Conservation (phyloP, 306 rosid genomes). For the Alnus glutinosa region DNA sequence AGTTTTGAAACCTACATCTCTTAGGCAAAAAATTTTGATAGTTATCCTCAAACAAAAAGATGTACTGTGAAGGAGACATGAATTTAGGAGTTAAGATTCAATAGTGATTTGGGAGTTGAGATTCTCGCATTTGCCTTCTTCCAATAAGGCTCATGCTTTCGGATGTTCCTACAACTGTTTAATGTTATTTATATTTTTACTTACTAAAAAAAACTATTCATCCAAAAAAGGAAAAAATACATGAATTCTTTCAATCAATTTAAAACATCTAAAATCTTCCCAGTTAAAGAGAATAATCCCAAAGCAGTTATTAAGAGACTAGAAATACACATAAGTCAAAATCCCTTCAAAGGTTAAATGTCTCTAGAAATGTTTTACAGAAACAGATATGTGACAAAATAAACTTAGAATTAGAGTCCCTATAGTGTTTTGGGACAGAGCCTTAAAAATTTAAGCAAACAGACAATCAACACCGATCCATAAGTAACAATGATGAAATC, state of each 20-base stretch:
- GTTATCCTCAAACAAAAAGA: not conserved
- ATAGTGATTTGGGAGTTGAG: no score
- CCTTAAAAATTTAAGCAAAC: not conserved
- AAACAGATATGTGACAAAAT: not conserved
- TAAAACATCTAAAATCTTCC: not conserved
- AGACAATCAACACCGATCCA: not conserved
- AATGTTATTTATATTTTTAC: no score
- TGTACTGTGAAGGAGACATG: not conserved
- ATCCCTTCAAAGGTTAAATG: not conserved
- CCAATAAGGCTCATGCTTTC: no score
- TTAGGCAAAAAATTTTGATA: not conserved
- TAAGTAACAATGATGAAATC: constrained; percentile 18
- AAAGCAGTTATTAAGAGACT: not conserved
- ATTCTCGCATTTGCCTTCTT: no score
- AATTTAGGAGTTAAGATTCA: not conserved
- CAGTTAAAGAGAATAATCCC: not conserved
- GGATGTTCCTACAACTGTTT: no score
- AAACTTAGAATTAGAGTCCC: not conserved
- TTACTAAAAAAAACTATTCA: no score
- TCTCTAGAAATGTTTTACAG: not conserved
- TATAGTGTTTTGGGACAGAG: not conserved
- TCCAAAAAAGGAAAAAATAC: no score
- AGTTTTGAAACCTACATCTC: not conserved
- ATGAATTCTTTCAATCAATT: not conserved
- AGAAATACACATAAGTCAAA: not conserved